Base-by-base conservation (phyloP, 257 asterid species). In the Nicotiana obtusifolia region DNA sequence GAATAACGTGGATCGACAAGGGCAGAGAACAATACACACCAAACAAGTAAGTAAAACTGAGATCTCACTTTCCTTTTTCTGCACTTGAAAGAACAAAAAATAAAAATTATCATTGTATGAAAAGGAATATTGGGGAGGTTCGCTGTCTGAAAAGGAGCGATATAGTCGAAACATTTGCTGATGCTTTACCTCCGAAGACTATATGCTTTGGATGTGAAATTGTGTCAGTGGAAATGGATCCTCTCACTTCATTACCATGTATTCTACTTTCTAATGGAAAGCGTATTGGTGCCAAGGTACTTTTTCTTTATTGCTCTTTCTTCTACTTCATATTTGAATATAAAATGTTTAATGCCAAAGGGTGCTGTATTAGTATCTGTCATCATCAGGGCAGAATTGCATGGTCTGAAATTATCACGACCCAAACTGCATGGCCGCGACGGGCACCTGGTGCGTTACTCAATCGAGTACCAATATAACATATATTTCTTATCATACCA, bases 81-180 rank as follows among this genome's bases (percentile, higher is more conserved):
- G 1, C 8, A 15, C 14, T 22, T 47, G 33, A 41, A 69, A 41
- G 57, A 37, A 20, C 13, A 68, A 33, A 13, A 37, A 68, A 5
- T 37, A 68, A 37, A 20, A 13, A 71, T 1, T 13, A 68, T 6
- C 3, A 16, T 68, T 37, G 15, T 17, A 33, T 60, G 16, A 37
- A 47, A 53, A 84, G 87, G 62, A 53, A 30, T 28, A 37, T 68
- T 14, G 86, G 87, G 6, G 90, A 86, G 80, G 64, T 61, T 80
- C 89, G 89, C 14, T 86, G 90, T 81, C 41, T 88, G 61, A 86
- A 82, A 49, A 86, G 90, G 84, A 47, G 76, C 20, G 90, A 86
- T 41, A 84, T 88, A n/a, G 59, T 88, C 8, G 82, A 86, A 16
- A 81, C 84, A 19, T 77, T 88, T 19, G 89, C 89, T 10, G 77